These are phyloP conservation scores for Coniochaeta sp. DNA, from an alignment of 2,329 filamentous ascomycete species.

Conservation along the genomic window DNA sequence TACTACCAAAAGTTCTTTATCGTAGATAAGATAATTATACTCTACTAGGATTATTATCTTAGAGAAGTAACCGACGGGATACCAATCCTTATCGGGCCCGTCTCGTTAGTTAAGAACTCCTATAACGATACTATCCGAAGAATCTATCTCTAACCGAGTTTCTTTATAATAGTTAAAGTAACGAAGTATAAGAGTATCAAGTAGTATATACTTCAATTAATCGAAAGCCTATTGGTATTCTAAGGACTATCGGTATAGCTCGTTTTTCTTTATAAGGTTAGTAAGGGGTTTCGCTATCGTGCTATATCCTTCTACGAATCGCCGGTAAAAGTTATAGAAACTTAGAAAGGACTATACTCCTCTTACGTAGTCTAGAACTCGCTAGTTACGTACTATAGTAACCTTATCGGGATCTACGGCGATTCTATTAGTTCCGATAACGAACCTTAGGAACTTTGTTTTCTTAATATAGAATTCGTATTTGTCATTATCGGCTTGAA, in stretches of 20 bases:
- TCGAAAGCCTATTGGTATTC: not conserved
- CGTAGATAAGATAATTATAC: slow-evolving; percentile 6
- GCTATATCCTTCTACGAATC: slow-evolving; percentile 3
- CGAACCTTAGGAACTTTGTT: slow-evolving; percentile 6
- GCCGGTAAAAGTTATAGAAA: slow-evolving; percentile 5
- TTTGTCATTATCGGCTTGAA: slow-evolving; percentile 6
- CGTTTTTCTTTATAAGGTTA: not conserved
- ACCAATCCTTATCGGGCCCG: not conserved
- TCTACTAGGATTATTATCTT: not conserved
- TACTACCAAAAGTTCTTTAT: slow-evolving; percentile 5
- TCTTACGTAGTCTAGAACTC: not conserved
- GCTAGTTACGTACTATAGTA: not conserved
- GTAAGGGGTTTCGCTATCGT: not conserved
- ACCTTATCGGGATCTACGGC: not conserved
- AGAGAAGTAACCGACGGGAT: not conserved
- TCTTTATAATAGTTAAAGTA: not conserved
- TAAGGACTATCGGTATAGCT: not conserved
- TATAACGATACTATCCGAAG: not conserved
- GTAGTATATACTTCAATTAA: not conserved
- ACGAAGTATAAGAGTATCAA: not conserved
- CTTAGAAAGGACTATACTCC: slow-evolving; percentile 3
- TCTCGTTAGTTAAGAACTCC: not conserved
- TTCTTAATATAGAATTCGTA: slow-evolving; percentile 4
- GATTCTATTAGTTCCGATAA: too few species aligned
- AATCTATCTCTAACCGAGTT: not conserved